A percentile compares a stretch with the other conserved stretches of the same genome.
phyloP scores from a whole-genome alignment of 129 eudicot genomes.

The sunflower (Helianthus annuus) region HanXRQr2.0-SUNRISE NC_035439.2:109792289-109792788 shows the following conservation, averaged over 20 bases:
- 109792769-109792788: conserved; percentile 20
- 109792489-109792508: conserved; percentile 32
- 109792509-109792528: conserved; percentile 44
- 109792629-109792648: conserved; percentile 4
- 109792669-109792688: conserved; percentile 29
- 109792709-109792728: conserved; percentile 43
- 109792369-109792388: conserved; percentile 41
- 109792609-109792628: too few species aligned
- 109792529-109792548: conserved; percentile 32
- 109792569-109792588: background rate
- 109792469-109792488: conserved; percentile 41
- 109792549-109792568: conserved; percentile 20
- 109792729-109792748: conserved; percentile 34
- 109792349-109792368: conserved; percentile 38
- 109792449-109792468: conserved; percentile 50
- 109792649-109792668: conserved; percentile 21
- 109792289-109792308: too few species aligned
- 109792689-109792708: conserved; percentile 43
- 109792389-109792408: conserved; percentile 35
- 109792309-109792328: too few species aligned
- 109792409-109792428: conserved; percentile 25
- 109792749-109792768: conserved; percentile 24
- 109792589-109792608: too few species aligned
- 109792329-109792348: conserved; percentile 30
- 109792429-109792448: conserved; percentile 38